Evolutionary conservation across 192 early-diverging fungal species (phyloP).

Genomic region (Podila horticola): DNA sequence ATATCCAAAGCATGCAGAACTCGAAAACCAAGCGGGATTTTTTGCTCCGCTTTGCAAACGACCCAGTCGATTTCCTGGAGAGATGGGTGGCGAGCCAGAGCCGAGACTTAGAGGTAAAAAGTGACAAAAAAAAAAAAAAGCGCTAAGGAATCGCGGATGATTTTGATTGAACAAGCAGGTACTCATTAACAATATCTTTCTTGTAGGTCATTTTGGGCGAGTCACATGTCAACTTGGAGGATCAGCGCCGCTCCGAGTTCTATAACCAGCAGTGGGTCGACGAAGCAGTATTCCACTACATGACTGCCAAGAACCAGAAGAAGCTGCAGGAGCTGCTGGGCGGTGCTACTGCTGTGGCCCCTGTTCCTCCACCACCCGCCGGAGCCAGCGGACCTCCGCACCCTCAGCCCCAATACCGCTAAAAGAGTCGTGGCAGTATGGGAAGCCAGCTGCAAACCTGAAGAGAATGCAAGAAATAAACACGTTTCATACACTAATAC

Average conservation of each 20-base stretch:
- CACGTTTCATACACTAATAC: no score
- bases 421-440: no score
- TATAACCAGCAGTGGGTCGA: conserved; percentile 83
- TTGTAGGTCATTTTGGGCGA: conserved; percentile 78
- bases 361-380: conserved; percentile 4
- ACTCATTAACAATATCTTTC: not conserved
- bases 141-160: not conserved
- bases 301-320: conserved; percentile 71
- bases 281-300: conserved; percentile 93
- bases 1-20: conserved; percentile 87
- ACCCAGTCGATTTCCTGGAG: conserved; percentile 91
- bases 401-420: not conserved
- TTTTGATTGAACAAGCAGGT: not conserved
- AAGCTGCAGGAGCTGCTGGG: conserved; percentile 45
- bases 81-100: conserved; percentile 94
- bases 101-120: conserved; percentile 88
- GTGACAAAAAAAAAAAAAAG: not conserved
- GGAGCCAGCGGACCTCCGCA: not conserved
- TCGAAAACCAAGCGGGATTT: conserved; percentile 94
- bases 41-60: conserved; percentile 84
- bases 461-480: no score
- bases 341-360: conserved; percentile 14
- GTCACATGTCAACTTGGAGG: conserved; percentile 77
- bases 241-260: conserved; percentile 75
- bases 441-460: no score